Base-by-base conservation (phyloP, 1,284 basidiomycete species). In the Apiotrichum sp. region DNA sequence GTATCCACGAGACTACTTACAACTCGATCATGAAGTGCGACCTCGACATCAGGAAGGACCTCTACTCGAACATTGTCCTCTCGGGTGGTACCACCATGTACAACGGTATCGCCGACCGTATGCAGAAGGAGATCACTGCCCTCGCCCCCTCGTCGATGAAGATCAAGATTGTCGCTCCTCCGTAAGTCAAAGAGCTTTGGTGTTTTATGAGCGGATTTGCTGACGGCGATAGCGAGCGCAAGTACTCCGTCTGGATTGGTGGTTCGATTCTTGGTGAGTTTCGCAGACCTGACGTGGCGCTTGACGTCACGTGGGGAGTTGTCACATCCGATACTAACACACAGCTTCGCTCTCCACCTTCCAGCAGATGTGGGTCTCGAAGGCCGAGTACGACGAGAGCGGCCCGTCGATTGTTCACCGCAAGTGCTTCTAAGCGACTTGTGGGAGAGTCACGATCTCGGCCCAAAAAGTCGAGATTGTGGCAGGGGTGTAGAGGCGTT, bases 41-140 rank as follows among this genome's bases (percentile, higher is more conserved):
- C 74, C 73, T 84, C 64, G 76, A 74, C 64, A 71, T 71, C 62
- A 61, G 69, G 55, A 71, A 70, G 65, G 71, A 60, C 52, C 62
- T 61, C 56, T 62, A 60, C 62, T 56, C 54, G 50, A 61, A 89
- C 77, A 85, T 89, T 62, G 85, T 88, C 72, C 84, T 96, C 70
- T 95, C 91, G 53, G 93, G 93, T 75, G 92, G 93, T 78, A 93
- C 89, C 62, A 96, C 92, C 71, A 95, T 96, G 92, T 95, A 92
- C 86, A 88, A 91, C 63, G 93, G 93, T 81, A 93, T 96, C 70
- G 75, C 91, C 69, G 93, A 97, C 80, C 88, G 93, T 73, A 95
- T 97, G 91, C 91, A 93, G 82, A 95, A 93, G 83, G 93, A 97
- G 81, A 84, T 98, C 74, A 89, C 89, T 47, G 81, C 87, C 34